Evolutionary conservation across 1,284 basidiomycete genomes (phyloP), one percentile per base, ranked within the genome.

Genomic region (Ceratobasidium sp.): DNA sequence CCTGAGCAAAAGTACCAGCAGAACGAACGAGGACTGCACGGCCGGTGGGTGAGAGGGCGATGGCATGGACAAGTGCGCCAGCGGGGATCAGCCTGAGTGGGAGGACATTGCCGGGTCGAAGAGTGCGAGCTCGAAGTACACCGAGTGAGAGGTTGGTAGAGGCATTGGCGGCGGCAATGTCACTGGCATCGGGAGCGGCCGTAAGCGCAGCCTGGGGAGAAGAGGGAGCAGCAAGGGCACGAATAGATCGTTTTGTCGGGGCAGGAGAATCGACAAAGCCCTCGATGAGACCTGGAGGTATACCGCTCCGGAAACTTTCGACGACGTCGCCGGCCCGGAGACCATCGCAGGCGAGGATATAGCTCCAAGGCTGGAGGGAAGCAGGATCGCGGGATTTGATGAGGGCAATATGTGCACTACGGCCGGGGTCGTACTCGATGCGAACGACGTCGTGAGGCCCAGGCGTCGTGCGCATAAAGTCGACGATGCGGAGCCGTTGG

Each of bases 371-470:
- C 68, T 70, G 76, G 77, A 74, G 84, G 17, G 83, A 80, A 19
- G 82, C 82, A 0, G 86, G 84, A 80, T 90, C 84, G 77, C 91
- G 87, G 82, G 88, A 90, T 81, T 88, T 87, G 79, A 99, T 82
- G 71, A 99, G 88, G 0, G 97, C 97, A 81, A 99, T 97, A 84
- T 99, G 98, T 2, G 95, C 95, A 57, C 92, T 94, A 67, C 97
- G 89, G 43, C 95, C 94, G 0, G 97, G 97, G 86, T 99, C 97
- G 83, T 98, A 99, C 85, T 99, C 97, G 81, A 99, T 94, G 57
- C 97, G 90, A 17, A 97, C 88, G 57, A 99, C 96, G 80, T 95
- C 92, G 82, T 96, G 94, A 56, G 92, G 87, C 7, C 97, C 97
- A 0, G 89, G 84, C 79, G 92, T 90, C 65, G 85, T 85, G 67